These are phyloP conservation scores for Dillenia turbinata DNA, from an alignment of 164 flowering plant genomes.

Conservation along the genomic window DNA sequence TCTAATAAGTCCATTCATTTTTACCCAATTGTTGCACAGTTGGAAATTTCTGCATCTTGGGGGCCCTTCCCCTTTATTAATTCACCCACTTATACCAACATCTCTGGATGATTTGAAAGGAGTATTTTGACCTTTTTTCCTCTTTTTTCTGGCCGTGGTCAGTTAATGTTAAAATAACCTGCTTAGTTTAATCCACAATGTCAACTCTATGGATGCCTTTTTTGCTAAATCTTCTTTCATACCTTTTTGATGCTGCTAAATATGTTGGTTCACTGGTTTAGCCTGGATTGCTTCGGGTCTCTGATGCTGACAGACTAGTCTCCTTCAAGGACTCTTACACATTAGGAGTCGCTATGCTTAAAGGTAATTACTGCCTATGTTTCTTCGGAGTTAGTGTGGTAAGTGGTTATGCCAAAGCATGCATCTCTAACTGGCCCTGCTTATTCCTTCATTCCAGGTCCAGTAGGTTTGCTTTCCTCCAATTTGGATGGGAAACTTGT, in stretches of 20 bases:
- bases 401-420: neutral
- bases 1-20: no score
- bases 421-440: slow-evolving; percentile 1
- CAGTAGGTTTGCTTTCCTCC: slow-evolving; percentile 37
- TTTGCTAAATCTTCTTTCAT: neutral
- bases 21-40: no score
- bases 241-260: slow-evolving; percentile 1
- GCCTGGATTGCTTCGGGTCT: slow-evolving; percentile 41
- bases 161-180: no score
- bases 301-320: slow-evolving; percentile 45
- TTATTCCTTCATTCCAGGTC: slow-evolving; percentile 33
- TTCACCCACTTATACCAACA: no score
- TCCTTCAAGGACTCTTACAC: slow-evolving; percentile 61
- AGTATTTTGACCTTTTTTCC: no score
- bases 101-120: no score
- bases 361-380: slow-evolving; percentile 32
- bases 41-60: no score
- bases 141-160: no score
- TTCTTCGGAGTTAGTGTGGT: neutral
- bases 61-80: no score
- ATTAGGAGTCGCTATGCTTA: slow-evolving; percentile 44
- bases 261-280: slow-evolving; percentile 19
- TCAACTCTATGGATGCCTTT: neutral
- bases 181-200: no score
- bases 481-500: slow-evolving; percentile 54